A percentile compares a stretch with the other conserved stretches of the same genome.
Conservation (phyloP, 331 rosid species). For the Malus hybrid region DNA sequence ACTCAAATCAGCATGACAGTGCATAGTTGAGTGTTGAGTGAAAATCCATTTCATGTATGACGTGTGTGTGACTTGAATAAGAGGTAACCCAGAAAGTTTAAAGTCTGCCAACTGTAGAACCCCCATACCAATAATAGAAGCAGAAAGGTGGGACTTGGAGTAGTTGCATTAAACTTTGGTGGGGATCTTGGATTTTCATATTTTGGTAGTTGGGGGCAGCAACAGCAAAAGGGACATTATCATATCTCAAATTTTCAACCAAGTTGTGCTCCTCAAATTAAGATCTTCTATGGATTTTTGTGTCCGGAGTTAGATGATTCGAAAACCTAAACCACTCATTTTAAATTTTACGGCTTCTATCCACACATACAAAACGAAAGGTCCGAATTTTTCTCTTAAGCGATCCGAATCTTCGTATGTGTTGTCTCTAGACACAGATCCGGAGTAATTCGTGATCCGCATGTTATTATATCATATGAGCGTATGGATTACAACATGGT, state of each 20-base stretch:
- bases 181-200: background rate
- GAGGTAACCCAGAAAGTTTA: background rate
- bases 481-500: background rate
- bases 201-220: background rate
- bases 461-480: background rate
- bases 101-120: background rate
- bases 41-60: no score
- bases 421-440: no score
- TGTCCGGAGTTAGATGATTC: rapidly evolving
- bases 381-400: rapidly evolving
- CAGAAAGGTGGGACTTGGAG: background rate
- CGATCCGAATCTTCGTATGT: no score
- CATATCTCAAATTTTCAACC: background rate
- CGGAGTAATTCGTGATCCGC: background rate
- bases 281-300: rapidly evolving
- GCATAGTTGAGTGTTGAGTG: background rate
- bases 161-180: background rate
- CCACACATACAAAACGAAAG: no score
- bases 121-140: background rate
- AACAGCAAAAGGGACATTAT: background rate
- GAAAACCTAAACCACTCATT: rapidly evolving
- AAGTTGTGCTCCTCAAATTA: background rate
- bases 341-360: rapidly evolving
- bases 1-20: background rate
- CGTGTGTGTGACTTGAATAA: background rate